Evolutionary conservation across 768 basidiomycete species (phyloP).

Genomic region (Phallus indusiatus): DNA sequence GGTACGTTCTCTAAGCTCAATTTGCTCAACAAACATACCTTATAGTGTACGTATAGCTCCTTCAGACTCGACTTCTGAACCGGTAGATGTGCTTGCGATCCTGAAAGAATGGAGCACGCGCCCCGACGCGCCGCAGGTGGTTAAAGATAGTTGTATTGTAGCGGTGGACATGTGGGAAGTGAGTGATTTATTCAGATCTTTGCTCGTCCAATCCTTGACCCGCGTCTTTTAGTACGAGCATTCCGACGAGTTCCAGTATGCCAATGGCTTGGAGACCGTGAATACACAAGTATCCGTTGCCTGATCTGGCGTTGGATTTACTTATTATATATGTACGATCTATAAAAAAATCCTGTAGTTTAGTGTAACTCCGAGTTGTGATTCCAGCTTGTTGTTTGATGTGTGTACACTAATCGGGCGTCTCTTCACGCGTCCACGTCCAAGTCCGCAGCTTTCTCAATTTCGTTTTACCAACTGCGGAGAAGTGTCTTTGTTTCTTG

Average conservation of each 20-base stretch:
- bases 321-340: not conserved
- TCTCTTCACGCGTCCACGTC: too few species aligned
- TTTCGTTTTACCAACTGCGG: too few species aligned
- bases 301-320: not conserved
- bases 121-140: conserved; percentile 77
- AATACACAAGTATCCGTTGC: not conserved
- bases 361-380: too few species aligned
- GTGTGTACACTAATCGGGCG: too few species aligned
- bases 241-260: conserved; percentile 74
- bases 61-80: conserved; percentile 20
- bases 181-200: conserved; percentile 15
- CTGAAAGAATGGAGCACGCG: conserved; percentile 77
- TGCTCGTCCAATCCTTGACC: conserved; percentile 4
- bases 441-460: too few species aligned
- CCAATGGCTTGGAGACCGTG: conserved; percentile 34
- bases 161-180: conserved; percentile 98
- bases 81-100: conserved; percentile 81
- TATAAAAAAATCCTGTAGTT: too few species aligned
- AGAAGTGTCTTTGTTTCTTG: too few species aligned
- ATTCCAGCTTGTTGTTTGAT: too few species aligned
- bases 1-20: not conserved
- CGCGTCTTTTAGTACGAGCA: conserved; percentile 56
- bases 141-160: conserved; percentile 91
- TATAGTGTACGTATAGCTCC: conserved; percentile 8
- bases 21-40: conserved; percentile 15